phyloP scores from a whole-genome alignment of 495 filamentous ascomycete species.

The Tuber borchii region DNA sequence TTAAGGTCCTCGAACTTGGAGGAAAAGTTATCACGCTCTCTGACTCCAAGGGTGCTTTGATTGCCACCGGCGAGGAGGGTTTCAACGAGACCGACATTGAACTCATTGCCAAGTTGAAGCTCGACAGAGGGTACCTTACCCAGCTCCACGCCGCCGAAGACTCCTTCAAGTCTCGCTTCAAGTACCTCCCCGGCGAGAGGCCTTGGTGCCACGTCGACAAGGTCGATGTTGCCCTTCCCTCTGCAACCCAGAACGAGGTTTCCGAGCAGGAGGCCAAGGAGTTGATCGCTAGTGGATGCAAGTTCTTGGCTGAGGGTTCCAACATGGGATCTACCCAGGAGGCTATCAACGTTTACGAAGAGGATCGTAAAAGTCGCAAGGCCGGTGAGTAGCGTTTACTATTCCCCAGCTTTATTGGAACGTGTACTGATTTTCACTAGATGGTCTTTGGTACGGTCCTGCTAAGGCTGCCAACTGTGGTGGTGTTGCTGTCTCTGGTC shows the following conservation, averaged over 20 bases:
- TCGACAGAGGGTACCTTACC: slow-evolving; percentile 73
- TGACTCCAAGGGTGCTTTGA: slow-evolving; percentile 77
- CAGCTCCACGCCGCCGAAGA: slow-evolving; percentile 47
- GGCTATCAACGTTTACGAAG: slow-evolving; percentile 92
- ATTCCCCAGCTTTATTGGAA: neutral
- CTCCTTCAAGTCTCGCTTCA: slow-evolving; percentile 61
- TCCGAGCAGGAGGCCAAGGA: slow-evolving; percentile 77
- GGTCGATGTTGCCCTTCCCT: slow-evolving; percentile 87
- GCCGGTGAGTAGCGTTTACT: slow-evolving; percentile 40
- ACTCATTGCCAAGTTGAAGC: slow-evolving; percentile 74
- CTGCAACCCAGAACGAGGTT: slow-evolving; percentile 96
- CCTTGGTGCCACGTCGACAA: slow-evolving; percentile 85
- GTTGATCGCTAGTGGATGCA: slow-evolving; percentile 66
- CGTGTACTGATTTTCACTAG: neutral
- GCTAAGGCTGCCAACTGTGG: slow-evolving; percentile 96
- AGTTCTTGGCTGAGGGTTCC: slow-evolving; percentile 91
- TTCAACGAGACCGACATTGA: slow-evolving; percentile 74
- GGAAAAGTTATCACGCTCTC: slow-evolving; percentile 89
- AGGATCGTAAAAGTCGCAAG: slow-evolving; percentile 58
- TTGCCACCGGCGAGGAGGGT: slow-evolving; percentile 58
- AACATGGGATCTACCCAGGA: slow-evolving; percentile 99
- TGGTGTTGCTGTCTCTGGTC: slow-evolving; percentile 92
- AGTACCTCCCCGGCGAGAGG: slow-evolving; percentile 78
- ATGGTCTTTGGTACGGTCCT: slow-evolving; percentile 89
- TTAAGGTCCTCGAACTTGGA: slow-evolving; percentile 95